Evolutionary conservation across 495 filamentous ascomycete species (phyloP).

Genomic region (Xylaria venustula): DNA sequence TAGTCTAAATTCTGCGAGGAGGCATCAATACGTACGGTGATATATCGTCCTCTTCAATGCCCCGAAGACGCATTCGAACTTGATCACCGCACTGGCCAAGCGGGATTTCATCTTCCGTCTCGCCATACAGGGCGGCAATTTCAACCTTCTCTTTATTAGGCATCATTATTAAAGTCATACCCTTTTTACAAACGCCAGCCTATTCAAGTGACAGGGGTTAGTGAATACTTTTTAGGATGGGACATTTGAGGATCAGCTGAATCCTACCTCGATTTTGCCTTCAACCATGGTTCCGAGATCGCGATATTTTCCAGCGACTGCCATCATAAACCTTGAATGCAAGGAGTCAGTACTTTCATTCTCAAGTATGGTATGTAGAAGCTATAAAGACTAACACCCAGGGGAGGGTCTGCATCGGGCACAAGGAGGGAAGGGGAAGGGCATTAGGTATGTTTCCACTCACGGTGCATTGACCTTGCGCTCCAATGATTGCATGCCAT

Average conservation of each 20-base stretch:
- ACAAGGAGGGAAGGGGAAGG: neutral
- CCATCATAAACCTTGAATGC: slow-evolving; percentile 83
- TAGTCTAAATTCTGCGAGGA: neutral
- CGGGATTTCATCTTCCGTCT: slow-evolving; percentile 88
- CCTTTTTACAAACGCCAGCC: slow-evolving; percentile 87
- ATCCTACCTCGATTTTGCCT: slow-evolving; percentile 76
- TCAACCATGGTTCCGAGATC: slow-evolving; percentile 98
- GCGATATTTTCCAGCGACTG: slow-evolving; percentile 88
- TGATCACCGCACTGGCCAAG: slow-evolving; percentile 89
- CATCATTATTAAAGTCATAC: slow-evolving; percentile 82
- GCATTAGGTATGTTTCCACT: neutral
- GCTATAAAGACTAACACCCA: too few relatives aligned
- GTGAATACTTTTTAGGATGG: neutral
- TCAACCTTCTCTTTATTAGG: slow-evolving; percentile 80
- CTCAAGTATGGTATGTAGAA: neutral
- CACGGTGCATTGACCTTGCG: slow-evolving; percentile 89
- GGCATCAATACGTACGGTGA: slow-evolving; percentile 50
- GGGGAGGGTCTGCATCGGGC: neutral
- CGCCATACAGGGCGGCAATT: slow-evolving; percentile 84
- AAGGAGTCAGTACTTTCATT: slow-evolving; percentile 3
- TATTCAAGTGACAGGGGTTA: slow-evolving; percentile 1
- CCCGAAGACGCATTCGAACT: slow-evolving; percentile 85
- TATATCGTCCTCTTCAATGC: slow-evolving; percentile 97
- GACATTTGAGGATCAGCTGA: neutral
- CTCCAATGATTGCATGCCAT: slow-evolving; percentile 85